Evolutionary conservation across 257 asterid genomes (phyloP).

Genomic region (Mentha longifolia): DNA sequence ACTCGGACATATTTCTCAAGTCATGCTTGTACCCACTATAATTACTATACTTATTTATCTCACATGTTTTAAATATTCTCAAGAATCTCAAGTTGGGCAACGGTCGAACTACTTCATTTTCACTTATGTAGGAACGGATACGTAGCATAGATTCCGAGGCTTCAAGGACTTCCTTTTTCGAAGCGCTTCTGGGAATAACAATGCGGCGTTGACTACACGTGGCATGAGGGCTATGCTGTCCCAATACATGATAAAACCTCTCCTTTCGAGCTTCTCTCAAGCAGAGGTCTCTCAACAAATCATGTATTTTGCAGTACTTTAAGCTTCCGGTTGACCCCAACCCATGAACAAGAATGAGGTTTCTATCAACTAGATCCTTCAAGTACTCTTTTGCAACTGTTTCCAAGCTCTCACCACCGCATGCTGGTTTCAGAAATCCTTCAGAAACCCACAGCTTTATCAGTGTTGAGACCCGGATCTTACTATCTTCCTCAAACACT

Average conservation of each 20-base stretch:
- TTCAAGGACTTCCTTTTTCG: not conserved
- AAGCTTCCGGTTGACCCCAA: not conserved
- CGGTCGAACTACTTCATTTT: no score
- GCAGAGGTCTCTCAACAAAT: slow-evolving; percentile 11
- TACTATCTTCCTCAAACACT: not conserved
- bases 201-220: not conserved
- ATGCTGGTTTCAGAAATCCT: not conserved
- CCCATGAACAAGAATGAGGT: not conserved
- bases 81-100: no score
- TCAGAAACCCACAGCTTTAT: not conserved
- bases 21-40: not conserved
- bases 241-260: not conserved
- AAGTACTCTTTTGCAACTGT: not conserved
- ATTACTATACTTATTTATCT: no score
- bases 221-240: not conserved
- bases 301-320: slow-evolving; percentile 14
- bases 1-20: not conserved
- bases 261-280: not conserved
- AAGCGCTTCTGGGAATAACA: not conserved
- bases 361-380: not conserved
- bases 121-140: slow-evolving; percentile 3
- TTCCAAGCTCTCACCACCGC: not conserved
- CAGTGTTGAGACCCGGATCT: not conserved
- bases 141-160: not conserved
- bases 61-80: not conserved